phyloP scores from a whole-genome alignment of 2,329 filamentous ascomycete species.

The Colletotrichum sojae region DNA sequence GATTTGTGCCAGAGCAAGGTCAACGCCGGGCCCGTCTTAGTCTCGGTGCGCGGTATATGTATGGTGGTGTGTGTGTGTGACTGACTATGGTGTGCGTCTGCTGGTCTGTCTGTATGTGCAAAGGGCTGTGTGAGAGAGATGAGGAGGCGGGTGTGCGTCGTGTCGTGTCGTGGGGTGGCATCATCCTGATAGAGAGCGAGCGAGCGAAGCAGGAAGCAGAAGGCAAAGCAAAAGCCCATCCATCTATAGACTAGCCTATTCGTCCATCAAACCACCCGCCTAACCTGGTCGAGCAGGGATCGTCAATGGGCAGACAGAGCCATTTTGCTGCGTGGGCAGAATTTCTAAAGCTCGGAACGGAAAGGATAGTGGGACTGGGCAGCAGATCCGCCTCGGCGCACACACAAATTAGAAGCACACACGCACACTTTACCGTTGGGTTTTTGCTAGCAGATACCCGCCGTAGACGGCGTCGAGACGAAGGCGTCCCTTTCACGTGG shows the following conservation, averaged over 20 bases:
- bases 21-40: slow-evolving; percentile 31
- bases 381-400: slow-evolving; percentile 36
- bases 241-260: slow-evolving; percentile 35
- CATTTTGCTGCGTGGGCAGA: slow-evolving; percentile 40
- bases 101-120: slow-evolving; percentile 10
- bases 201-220: slow-evolving; percentile 5
- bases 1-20: slow-evolving; percentile 10
- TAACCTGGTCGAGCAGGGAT: slow-evolving; percentile 35
- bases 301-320: slow-evolving; percentile 28
- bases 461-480: slow-evolving; percentile 11
- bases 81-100: neutral
- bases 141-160: slow-evolving; percentile 17
- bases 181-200: neutral
- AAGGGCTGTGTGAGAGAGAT: slow-evolving; percentile 15
- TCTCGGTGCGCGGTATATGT: slow-evolving; percentile 16
- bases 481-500: slow-evolving; percentile 13
- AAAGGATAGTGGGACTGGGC: slow-evolving; percentile 27
- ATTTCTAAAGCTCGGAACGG: slow-evolving; percentile 28
- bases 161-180: slow-evolving; percentile 25
- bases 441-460: slow-evolving; percentile 5
- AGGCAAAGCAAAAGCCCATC: slow-evolving; percentile 3
- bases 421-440: slow-evolving; percentile 11
- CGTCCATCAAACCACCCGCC: slow-evolving; percentile 17
- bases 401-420: neutral
- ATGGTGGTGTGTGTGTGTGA: slow-evolving; percentile 14